A percentile compares a stretch with the other conserved stretches of the same genome.
Evolutionary conservation across 2,329 filamentous ascomycete genomes (phyloP).

Genomic region (Fusarium tuaranense): DNA sequence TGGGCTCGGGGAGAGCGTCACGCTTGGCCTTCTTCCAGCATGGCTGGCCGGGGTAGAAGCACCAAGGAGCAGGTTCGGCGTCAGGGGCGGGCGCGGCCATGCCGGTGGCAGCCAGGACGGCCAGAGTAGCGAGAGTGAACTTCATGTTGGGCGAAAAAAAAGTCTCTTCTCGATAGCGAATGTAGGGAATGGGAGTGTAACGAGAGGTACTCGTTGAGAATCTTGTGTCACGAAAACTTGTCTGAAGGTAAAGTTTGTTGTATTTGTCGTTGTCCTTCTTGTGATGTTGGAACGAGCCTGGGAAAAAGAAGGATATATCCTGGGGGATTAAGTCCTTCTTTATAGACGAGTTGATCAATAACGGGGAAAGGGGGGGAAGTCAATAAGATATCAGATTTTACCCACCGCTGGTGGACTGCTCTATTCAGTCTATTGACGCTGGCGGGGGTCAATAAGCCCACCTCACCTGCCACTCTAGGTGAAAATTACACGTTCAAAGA

Average conservation of each 20-base stretch:
- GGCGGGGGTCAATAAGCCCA: slow-evolving; percentile 34
- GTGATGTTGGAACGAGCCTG: slow-evolving; percentile 42
- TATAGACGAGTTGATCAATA: slow-evolving; percentile 30
- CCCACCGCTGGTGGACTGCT: slow-evolving; percentile 4
- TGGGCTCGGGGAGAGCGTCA: slow-evolving; percentile 14
- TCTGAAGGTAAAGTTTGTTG: slow-evolving; percentile 27
- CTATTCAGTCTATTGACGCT: slow-evolving; percentile 35
- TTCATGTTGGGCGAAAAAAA: slow-evolving; percentile 42
- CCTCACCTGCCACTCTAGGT: slow-evolving; percentile 2
- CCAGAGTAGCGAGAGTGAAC: slow-evolving; percentile 43
- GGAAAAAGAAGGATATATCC: slow-evolving; percentile 13
- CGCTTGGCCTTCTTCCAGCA: slow-evolving; percentile 32
- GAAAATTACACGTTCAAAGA: slow-evolving; percentile 8
- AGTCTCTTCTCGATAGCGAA: slow-evolving; percentile 14
- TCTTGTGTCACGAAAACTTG: slow-evolving; percentile 18
- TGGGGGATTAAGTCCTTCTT: slow-evolving; percentile 18
- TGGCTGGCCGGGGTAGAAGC: background rate
- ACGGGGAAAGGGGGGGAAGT: background rate
- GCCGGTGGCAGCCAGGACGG: slow-evolving; percentile 32
- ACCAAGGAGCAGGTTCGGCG: slow-evolving; percentile 12
- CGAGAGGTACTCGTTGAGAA: slow-evolving; percentile 30
- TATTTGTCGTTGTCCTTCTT: slow-evolving; percentile 29
- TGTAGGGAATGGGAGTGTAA: slow-evolving; percentile 15
- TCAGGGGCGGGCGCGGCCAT: slow-evolving; percentile 20
- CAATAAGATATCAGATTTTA: background rate